These are phyloP conservation scores for Talaromyces pinophilus DNA, from an alignment of 2,329 filamentous ascomycete genomes.

Conservation along the genomic window DNA sequence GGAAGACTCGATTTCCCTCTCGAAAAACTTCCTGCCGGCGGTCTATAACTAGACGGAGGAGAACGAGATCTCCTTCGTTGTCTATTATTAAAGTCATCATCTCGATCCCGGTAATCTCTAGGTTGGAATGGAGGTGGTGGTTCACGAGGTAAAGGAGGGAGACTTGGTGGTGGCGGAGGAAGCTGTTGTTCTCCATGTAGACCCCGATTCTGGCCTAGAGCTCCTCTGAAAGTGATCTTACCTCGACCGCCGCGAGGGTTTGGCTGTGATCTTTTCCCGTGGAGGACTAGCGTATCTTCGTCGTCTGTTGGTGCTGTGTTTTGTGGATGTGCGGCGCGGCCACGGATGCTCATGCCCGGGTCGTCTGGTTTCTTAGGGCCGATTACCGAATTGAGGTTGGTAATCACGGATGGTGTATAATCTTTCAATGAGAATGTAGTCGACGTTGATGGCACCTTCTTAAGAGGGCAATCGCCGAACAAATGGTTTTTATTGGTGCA, in stretches of 20 bases:
- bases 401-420: constrained; percentile 40
- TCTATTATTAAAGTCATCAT: constrained; percentile 28
- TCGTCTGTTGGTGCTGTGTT: constrained; percentile 41
- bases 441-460: constrained; percentile 31
- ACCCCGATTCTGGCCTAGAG: constrained; percentile 34
- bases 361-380: constrained; percentile 18
- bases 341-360: constrained; percentile 39
- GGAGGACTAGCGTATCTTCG: constrained; percentile 34
- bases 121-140: constrained; percentile 15
- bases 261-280: constrained; percentile 25
- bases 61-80: constrained; percentile 37
- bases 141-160: constrained; percentile 22
- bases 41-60: constrained; percentile 25
- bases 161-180: constrained; percentile 14
- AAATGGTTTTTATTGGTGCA: constrained; percentile 48
- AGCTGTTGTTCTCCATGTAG: constrained; percentile 24
- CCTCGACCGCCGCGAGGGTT: constrained; percentile 28
- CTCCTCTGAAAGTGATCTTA: constrained; percentile 40
- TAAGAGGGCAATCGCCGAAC: constrained; percentile 47
- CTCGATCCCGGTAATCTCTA: constrained; percentile 33
- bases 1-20: not conserved
- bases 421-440: constrained; percentile 44
- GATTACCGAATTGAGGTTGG: constrained; percentile 40
- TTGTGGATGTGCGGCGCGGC: constrained; percentile 36
- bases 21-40: not conserved